Conservation (phyloP, 345 rosid genomes). For the Eucalyptus erythrocorys region DNA sequence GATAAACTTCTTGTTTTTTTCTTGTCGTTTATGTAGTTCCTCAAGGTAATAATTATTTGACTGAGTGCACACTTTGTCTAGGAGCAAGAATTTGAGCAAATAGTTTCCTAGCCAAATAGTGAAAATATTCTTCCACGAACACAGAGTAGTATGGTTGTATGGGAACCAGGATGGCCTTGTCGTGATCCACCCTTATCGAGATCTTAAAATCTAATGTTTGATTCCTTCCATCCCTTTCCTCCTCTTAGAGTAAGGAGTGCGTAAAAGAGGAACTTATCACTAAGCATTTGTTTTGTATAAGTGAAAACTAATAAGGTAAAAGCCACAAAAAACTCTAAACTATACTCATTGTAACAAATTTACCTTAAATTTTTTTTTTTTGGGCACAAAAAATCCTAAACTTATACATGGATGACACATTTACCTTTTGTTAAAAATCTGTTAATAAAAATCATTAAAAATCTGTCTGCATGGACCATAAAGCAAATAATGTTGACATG, state of each 20-base stretch:
- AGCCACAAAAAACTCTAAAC: too few species aligned
- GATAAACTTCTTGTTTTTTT: background rate
- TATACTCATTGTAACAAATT: too few species aligned
- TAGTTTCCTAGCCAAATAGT: background rate
- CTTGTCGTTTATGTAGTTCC: background rate
- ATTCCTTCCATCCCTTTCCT: background rate
- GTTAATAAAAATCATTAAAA: too few species aligned
- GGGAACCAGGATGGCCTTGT: background rate
- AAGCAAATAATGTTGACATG: too few species aligned
- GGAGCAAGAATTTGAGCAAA: background rate
- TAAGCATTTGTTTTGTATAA: background rate
- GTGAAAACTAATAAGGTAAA: too few species aligned
- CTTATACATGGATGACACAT: too few species aligned
- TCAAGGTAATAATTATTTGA: background rate
- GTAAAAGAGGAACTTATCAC: background rate
- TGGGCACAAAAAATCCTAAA: too few species aligned
- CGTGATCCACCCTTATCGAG: background rate
- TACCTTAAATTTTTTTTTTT: too few species aligned
- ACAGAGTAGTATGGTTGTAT: background rate
- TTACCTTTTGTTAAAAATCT: too few species aligned
- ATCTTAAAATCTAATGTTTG: background rate
- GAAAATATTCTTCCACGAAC: background rate
- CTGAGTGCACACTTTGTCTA: background rate
- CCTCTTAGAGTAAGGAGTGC: background rate
- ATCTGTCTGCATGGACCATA: too few species aligned